A percentile compares a stretch with the other conserved stretches of the same genome.
Evolutionary conservation across 164 flowering plant species (phyloP).

Genomic region (Dillenia suffruticosa): DNA sequence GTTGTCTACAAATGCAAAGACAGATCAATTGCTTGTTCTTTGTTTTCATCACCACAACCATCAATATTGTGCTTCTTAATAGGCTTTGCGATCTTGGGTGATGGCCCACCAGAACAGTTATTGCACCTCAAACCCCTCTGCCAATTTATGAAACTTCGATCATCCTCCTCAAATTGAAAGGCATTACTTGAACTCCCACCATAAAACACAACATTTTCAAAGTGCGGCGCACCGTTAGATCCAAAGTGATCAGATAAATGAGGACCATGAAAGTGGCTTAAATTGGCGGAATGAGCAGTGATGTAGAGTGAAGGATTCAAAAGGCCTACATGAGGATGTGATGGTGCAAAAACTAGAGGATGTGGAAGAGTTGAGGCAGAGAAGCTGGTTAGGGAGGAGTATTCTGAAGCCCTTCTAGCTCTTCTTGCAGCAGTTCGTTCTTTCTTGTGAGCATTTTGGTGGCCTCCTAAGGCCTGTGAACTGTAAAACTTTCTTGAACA

Average conservation of each 20-base stretch:
- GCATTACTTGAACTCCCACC: conserved; percentile 18
- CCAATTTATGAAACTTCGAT: conserved; percentile 37
- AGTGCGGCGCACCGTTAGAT: conserved; percentile 46
- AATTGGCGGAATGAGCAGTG: conserved; percentile 46
- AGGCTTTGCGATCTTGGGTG: not conserved
- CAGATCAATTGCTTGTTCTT: conserved; percentile 31
- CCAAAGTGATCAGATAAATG: conserved; percentile 37
- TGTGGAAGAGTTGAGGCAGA: conserved; percentile 23
- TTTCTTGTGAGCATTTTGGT: conserved; percentile 92
- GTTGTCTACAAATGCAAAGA: conserved; percentile 30
- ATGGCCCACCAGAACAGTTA: conserved; percentile 4
- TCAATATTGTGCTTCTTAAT: conserved; percentile 10
- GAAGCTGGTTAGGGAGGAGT: conserved; percentile 15
- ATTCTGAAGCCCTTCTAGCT: conserved; percentile 53
- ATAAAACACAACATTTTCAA: conserved; percentile 28
- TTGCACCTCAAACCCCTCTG: conserved; percentile 32
- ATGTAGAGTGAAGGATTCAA: conserved; percentile 46
- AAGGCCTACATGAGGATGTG: conserved; percentile 27
- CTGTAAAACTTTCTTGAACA: conserved; percentile 86
- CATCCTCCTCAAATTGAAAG: conserved; percentile 28
- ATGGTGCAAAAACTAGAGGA: conserved; percentile 43
- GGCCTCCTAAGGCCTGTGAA: conserved; percentile 94
- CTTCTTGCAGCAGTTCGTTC: conserved; percentile 77
- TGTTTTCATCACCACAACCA: conserved; percentile 16
- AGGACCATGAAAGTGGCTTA: conserved; percentile 23